A percentile compares a stretch with the other conserved stretches of the same genome.
These are phyloP conservation scores for Suhomyces emberorum DNA, from an alignment of 805 yeast species.

Conservation along the genomic window DNA sequence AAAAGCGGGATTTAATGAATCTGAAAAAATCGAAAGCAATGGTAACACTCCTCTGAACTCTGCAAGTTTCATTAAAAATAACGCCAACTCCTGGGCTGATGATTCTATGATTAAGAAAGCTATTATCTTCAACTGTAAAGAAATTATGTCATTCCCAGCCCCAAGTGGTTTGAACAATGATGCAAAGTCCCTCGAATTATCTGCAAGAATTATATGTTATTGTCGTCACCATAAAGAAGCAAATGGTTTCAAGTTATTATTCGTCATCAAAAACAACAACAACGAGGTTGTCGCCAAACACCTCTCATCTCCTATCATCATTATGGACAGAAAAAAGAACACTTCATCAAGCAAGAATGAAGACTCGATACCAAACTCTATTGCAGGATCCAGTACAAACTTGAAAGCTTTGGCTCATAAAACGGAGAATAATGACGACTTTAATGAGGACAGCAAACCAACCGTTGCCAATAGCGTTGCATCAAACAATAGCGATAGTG, in stretches of 20 bases:
- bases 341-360: constrained; percentile 22
- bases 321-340: constrained; percentile 89
- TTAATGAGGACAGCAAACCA: not conserved
- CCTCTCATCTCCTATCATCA: constrained; percentile 73
- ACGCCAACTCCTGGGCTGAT: constrained; percentile 73
- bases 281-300: constrained; percentile 70
- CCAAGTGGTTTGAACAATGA: constrained; percentile 43
- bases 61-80: constrained; percentile 40
- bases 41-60: constrained; percentile 11
- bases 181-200: constrained; percentile 43
- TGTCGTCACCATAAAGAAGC: constrained; percentile 92
- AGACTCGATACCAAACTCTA: constrained; percentile 15
- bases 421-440: constrained; percentile 3
- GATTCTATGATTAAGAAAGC: constrained; percentile 75
- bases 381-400: constrained; percentile 21
- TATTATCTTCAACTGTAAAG: constrained; percentile 87
- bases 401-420: constrained; percentile 11
- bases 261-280: constrained; percentile 59
- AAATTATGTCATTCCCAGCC: constrained; percentile 70
- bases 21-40: constrained; percentile 8
- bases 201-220: constrained; percentile 86
- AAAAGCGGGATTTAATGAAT: constrained; percentile 53
- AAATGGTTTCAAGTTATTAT: constrained; percentile 75
- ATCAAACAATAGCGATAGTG: constrained; percentile 1
- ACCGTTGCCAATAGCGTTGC: constrained; percentile 1